Conservation (phyloP, 192 early-diverging fungal species). For the Gigaspora rosea region DNA sequence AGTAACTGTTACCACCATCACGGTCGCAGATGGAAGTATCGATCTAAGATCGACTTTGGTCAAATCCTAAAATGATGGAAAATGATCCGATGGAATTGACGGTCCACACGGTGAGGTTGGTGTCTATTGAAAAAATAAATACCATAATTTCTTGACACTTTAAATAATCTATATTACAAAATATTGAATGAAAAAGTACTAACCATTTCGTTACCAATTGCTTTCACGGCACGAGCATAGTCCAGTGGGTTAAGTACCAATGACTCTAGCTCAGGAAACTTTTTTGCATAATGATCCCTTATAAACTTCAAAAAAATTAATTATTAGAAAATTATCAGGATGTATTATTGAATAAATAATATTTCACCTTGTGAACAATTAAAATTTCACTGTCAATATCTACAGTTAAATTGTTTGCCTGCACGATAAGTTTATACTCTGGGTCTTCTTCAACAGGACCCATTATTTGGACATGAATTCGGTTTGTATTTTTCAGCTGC, state of each 20-base stretch:
- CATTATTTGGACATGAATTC: conserved; percentile 44
- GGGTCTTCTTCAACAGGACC: conserved; percentile 82
- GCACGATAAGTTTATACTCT: conserved; percentile 84
- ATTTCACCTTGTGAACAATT: conserved; percentile 76
- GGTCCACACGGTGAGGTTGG: conserved; percentile 7
- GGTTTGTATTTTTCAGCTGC: conserved; percentile 44
- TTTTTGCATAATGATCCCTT: conserved; percentile 83
- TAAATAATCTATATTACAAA: not conserved
- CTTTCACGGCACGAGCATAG: conserved; percentile 83
- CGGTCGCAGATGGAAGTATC: conserved; percentile 77
- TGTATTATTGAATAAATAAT: not conserved
- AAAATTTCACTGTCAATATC: conserved; percentile 90
- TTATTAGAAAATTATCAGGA: not conserved
- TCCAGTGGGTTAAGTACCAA: conserved; percentile 87
- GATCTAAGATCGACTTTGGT: conserved; percentile 77
- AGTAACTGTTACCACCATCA: conserved; percentile 92
- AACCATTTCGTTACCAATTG: conserved; percentile 70
- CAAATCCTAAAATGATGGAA: conserved; percentile 58
- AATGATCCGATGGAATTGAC: conserved; percentile 12
- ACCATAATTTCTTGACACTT: conserved; percentile 14
- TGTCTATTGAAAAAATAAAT: conserved; percentile 15
- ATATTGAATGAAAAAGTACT: conserved; percentile 6
- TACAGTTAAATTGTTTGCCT: conserved; percentile 81
- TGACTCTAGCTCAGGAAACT: conserved; percentile 91
- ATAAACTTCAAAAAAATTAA: conserved; percentile 61